phyloP scores from a whole-genome alignment of 805 yeast species.

The Wickerhamiella vanderwaltii region DNA sequence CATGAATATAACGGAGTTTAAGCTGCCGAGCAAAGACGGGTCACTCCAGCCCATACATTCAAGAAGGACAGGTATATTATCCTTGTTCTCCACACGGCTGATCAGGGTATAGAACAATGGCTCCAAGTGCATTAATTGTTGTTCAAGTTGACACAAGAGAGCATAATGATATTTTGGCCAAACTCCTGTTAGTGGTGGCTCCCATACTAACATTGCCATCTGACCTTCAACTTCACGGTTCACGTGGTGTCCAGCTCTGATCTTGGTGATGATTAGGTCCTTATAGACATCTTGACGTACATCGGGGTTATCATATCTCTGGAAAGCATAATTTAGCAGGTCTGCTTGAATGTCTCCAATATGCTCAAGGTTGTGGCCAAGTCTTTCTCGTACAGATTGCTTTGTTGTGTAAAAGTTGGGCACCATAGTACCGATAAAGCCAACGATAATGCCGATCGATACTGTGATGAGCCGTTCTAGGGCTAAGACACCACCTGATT shows the following conservation, averaged over 20 bases:
- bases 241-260: conserved; percentile 2
- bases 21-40: conserved; percentile 5
- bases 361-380: conserved; percentile 21
- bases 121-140: conserved; percentile 7
- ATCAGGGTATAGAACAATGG: conserved; percentile 9
- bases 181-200: conserved; percentile 11
- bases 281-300: conserved; percentile 21
- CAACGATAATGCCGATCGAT: conserved; percentile 1
- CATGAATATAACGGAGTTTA: conserved; percentile 5
- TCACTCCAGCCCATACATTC: conserved; percentile 10
- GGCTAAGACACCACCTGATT: conserved; percentile 1
- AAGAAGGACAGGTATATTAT: conserved; percentile 6
- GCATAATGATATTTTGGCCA: conserved; percentile 10
- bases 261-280: conserved; percentile 18
- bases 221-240: not conserved
- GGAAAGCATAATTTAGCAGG: conserved; percentile 24
- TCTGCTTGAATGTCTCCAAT: conserved; percentile 25
- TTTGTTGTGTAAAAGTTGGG: conserved; percentile 13
- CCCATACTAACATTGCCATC: conserved; percentile 4
- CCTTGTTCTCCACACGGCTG: conserved; percentile 1
- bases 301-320: conserved; percentile 18
- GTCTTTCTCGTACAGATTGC: conserved; percentile 21
- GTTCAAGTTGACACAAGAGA: not conserved
- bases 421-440: not conserved
- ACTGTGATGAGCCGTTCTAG: conserved; percentile 7